A percentile compares a stretch with the other conserved stretches of the same genome.
phyloP scores from a whole-genome alignment of 352 stramenopile species.

The Halophytophthora batemanensis region DNA sequence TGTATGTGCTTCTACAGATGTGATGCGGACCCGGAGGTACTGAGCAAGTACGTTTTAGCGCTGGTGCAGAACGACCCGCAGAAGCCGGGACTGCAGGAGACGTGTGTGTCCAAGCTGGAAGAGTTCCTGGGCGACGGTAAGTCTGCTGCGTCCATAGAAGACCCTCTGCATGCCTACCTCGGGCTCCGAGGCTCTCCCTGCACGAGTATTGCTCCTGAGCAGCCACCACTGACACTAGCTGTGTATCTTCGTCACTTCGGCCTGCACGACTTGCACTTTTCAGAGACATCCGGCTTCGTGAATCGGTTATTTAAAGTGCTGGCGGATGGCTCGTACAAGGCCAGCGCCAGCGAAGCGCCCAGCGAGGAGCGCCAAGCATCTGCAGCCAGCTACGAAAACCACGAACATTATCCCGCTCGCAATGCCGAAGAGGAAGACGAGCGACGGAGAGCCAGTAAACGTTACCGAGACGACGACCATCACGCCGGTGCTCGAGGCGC shows the following conservation, averaged over 20 bases:
- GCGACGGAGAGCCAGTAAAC: slow-evolving; percentile 50
- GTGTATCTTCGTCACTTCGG: not conserved
- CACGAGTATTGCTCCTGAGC: not conserved
- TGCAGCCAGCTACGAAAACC: slow-evolving; percentile 26
- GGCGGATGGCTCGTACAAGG: slow-evolving; percentile 58
- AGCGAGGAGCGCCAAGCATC: slow-evolving; percentile 14
- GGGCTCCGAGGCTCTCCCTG: not conserved
- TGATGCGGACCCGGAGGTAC: slow-evolving; percentile 80
- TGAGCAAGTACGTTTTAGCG: slow-evolving; percentile 87
- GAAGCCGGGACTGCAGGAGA: slow-evolving; percentile 66
- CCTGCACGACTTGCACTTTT: not conserved
- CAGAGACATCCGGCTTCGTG: slow-evolving; percentile 78
- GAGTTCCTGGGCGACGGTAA: slow-evolving; percentile 84
- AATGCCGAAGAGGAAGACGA: slow-evolving; percentile 65
- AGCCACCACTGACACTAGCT: not conserved
- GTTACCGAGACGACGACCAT: slow-evolving; percentile 61
- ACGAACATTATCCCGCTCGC: slow-evolving; percentile 31
- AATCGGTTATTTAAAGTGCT: slow-evolving; percentile 66
- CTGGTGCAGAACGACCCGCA: slow-evolving; percentile 81
- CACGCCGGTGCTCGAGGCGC: slow-evolving; percentile 16
- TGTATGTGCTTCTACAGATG: slow-evolving; percentile 40
- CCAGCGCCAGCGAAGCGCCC: slow-evolving; percentile 8
- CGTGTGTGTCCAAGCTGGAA: slow-evolving; percentile 72
- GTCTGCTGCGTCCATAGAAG: slow-evolving; percentile 17
- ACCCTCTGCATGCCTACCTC: slow-evolving; percentile 1